Evolutionary conservation across 2,329 filamentous ascomycete genomes (phyloP), one percentile per base, ranked within the genome.

Genomic region (Polychaeton citri): DNA sequence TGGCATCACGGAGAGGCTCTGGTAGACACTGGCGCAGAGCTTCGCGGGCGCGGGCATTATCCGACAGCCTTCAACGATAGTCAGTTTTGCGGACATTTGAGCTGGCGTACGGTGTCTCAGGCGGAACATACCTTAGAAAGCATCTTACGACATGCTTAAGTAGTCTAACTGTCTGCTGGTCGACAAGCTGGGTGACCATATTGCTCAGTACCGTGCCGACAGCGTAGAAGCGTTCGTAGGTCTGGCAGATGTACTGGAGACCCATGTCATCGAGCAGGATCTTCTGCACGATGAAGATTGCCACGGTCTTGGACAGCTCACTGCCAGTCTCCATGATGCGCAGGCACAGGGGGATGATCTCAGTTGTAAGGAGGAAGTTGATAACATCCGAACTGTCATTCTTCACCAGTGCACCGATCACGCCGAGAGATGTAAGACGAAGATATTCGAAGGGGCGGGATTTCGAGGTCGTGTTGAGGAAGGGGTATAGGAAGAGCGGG

Each of bases 251-350:
- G 61, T 98, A 98, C 53, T 90, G 90, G 43, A 98, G 72, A 3
- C 90, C 90, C 51, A 93, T 88, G 52, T 98, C 90, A 55, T 98
- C 90, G 2, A 98, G 74, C 35, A 98, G 66, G 18, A 98, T 98
- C 71, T 98, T 98, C 63, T 98, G 90, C 13, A 98, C 90, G 51
- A 98, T 98, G 66, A 98, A 98, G 52, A 98, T 98, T 39, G 90
- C 90, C 10, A 98, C 90, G 1, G 90, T 98, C 69, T 98, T 98
- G 69, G 86, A 95, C 41, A 98, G 72, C 62, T 98, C 90, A 1
- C 87, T 95, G 34, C 90, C 90, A 0, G 90, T 98, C 66, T 98
- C 90, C 90, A 98, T 98, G 54, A 98, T 98, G 42, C 90, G 79
- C 31, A 98, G 77, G 60, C 90, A 98, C 9, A 98, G 74, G 7